Base-by-base conservation (phyloP, 2,329 filamentous ascomycete genomes). In the Fusarium pseudonygamai region DNA sequence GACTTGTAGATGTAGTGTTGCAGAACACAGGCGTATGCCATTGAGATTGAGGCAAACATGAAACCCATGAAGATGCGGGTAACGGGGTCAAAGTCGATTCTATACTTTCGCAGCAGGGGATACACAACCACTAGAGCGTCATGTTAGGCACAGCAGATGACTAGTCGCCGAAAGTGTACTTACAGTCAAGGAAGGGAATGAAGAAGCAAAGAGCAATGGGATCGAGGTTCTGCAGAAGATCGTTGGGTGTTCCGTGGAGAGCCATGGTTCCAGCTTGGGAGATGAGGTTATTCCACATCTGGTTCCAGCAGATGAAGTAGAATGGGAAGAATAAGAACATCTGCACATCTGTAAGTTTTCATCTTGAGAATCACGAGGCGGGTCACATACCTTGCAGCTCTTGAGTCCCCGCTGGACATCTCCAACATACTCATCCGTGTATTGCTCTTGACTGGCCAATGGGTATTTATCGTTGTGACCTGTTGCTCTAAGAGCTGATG, bases 201-300 rank as follows among this genome's bases (percentile, higher is more conserved):
- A 64, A 64, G 45, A 64, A 64, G 26, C 56, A 61, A 32, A 64
- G 56, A 1, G 61, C 61, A 1, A 64, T 62, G 0, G 61, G 39
- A 0, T 62, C 61, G 0, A 64, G 45, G 7, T 64, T 64, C 32
- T 64, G 56, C 0, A 64, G 24, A 15, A 64, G 56, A 24, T 64
- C 56, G 22, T 61, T 64, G 0, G 61, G 61, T 4, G 61, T 64
- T 22, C 61, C 61, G 2, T 64, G 56, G 1, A 64, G 61, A 12
- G 56, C 61, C 56, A 64, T 64, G 15, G 56, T 61, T 3, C 56
- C 61, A 12, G 61, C 56, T 28, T 61, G 61, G 0, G 61, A 64
- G 3, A 64, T 64, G 18, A 64, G 56, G 7, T 62, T 62, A 7
- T 64, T 62, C 61, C 56, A 64, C 56, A 64, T 64, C 39, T 64